Percentiles rank a stretch among this genome's conserved stretches.
Conservation (phyloP, 805 yeast species). For the Ogataea wickerhamii region DNA sequence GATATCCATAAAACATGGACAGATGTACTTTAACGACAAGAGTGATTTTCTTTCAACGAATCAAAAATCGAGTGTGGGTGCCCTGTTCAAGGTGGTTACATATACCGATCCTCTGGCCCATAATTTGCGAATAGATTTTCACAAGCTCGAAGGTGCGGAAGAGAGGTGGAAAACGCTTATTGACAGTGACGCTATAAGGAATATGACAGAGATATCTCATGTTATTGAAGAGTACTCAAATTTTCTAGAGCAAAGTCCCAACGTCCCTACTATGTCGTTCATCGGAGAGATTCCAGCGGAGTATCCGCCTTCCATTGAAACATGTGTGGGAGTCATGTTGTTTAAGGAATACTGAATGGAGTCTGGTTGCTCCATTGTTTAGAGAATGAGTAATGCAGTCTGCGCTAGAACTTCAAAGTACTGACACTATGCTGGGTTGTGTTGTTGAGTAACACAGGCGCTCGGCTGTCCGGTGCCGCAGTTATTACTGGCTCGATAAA, state of each 20-base stretch:
- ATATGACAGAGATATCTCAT: slow-evolving; percentile 5
- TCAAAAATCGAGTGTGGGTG: slow-evolving; percentile 5
- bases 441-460: no score
- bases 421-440: no score
- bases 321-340: slow-evolving; percentile 19
- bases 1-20: slow-evolving; percentile 7
- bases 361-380: no score
- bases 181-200: slow-evolving; percentile 12
- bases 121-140: slow-evolving; percentile 16
- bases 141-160: slow-evolving; percentile 11
- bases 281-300: slow-evolving; percentile 12
- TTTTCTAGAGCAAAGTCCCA: slow-evolving; percentile 16
- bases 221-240: slow-evolving; percentile 11
- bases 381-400: no score
- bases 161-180: slow-evolving; percentile 23
- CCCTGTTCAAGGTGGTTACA: slow-evolving; percentile 11
- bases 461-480: no score
- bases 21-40: slow-evolving; percentile 13
- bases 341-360: slow-evolving; percentile 10
- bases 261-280: slow-evolving; percentile 24
- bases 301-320: slow-evolving; percentile 15
- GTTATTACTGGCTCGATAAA: no score
- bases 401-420: no score
- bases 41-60: slow-evolving; percentile 6
- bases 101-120: slow-evolving; percentile 11